These are phyloP conservation scores for Tuber magnatum DNA, from an alignment of 495 filamentous ascomycete species.

Conservation along the genomic window DNA sequence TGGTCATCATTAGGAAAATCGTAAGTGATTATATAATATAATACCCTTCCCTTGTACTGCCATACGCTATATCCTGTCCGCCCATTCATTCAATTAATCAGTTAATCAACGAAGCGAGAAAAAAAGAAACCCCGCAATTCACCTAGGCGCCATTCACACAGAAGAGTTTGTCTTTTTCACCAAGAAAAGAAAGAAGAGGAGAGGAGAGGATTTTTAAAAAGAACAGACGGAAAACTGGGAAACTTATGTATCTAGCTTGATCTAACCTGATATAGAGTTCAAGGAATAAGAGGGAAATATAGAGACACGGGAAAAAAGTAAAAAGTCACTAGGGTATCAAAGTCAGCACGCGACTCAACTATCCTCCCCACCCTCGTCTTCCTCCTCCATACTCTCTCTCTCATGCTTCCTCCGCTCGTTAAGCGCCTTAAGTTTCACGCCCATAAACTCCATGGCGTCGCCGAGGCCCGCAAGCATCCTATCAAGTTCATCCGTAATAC, in stretches of 20 bases:
- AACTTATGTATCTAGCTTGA: not conserved
- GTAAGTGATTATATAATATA: not conserved
- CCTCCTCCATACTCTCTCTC: conserved; percentile 16
- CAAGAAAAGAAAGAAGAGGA: not conserved
- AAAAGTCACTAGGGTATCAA: not conserved
- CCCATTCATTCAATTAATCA: not conserved
- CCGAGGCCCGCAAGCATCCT: conserved; percentile 49
- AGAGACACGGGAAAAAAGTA: not conserved
- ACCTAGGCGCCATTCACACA: not conserved
- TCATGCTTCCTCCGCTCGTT: conserved; percentile 21
- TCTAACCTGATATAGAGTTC: not conserved
- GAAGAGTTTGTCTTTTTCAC: not conserved
- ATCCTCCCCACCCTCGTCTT: conserved; percentile 18
- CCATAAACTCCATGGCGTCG: conserved; percentile 43
- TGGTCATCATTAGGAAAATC: not conserved
- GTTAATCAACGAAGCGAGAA: not conserved
- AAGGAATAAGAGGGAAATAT: not conserved
- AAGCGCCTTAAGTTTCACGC: conserved; percentile 38
- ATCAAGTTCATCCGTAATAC: conserved; percentile 52
- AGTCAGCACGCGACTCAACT: not conserved
- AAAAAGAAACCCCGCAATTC: not conserved
- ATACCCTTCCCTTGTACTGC: not conserved
- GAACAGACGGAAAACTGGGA: not conserved
- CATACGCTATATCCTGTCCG: not conserved
- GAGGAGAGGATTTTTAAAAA: not conserved